Percentiles rank a stretch among this genome's conserved stretches.
phyloP scores from a whole-genome alignment of 495 filamentous ascomycete species.

The Penicillium bialowiezense region DNA sequence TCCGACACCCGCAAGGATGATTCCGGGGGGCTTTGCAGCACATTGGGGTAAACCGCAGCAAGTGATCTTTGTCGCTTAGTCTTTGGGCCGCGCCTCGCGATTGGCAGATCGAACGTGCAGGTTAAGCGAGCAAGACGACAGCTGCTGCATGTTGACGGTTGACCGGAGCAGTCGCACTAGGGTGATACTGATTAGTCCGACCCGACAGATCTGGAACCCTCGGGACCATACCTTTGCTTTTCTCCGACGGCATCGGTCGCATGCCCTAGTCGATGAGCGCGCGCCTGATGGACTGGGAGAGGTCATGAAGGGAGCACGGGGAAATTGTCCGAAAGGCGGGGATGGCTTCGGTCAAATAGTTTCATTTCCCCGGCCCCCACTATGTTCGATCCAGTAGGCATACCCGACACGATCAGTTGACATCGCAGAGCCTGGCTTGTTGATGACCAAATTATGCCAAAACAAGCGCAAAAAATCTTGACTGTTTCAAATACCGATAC shows the following conservation, averaged over 20 bases:
- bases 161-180: slow-evolving; percentile 15
- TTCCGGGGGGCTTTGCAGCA: background rate
- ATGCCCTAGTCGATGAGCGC: slow-evolving; percentile 12
- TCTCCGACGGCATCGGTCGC: slow-evolving; percentile 23
- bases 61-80: slow-evolving; percentile 8
- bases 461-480: too few species aligned
- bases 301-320: slow-evolving; percentile 8
- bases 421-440: too few species aligned
- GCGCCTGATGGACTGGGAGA: slow-evolving; percentile 1
- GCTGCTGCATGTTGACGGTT: slow-evolving; percentile 11
- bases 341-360: slow-evolving; percentile 11
- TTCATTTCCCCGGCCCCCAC: slow-evolving; percentile 2
- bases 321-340: slow-evolving; percentile 3
- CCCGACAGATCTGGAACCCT: background rate
- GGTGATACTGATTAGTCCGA: background rate
- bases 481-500: too few species aligned
- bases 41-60: background rate
- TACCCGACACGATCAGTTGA: too few species aligned
- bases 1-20: slow-evolving; percentile 3
- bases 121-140: slow-evolving; percentile 9
- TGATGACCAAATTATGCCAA: too few species aligned
- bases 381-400: too few species aligned
- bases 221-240: slow-evolving; percentile 18
- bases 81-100: slow-evolving; percentile 19
- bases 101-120: slow-evolving; percentile 21